Percentiles rank a stretch among this genome's conserved stretches.
phyloP scores from a whole-genome alignment of 176 grass and related monocot genomes.

The Oryza australiensis region DNA sequence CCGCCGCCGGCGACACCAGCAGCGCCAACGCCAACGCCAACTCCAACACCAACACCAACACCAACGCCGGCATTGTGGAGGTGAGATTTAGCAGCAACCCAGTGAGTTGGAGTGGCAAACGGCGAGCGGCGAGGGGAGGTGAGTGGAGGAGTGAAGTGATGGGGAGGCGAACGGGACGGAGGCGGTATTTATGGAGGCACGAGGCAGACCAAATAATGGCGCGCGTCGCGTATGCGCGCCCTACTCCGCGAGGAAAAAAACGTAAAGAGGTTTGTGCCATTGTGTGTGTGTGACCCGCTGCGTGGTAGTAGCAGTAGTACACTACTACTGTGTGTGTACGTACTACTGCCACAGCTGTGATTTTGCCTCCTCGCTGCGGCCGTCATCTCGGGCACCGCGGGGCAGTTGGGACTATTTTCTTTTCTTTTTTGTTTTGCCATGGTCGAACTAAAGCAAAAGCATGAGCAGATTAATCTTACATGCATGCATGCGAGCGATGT shows the following conservation, averaged over 20 bases:
- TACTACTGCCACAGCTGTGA: neutral
- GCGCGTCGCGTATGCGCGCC: neutral
- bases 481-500: neutral
- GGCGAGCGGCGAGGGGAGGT: fast-evolving
- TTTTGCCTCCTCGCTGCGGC: neutral
- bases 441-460: neutral
- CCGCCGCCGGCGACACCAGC: neutral
- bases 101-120: neutral
- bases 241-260: too few relatives aligned
- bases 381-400: neutral
- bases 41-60: neutral
- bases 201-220: slow-evolving; percentile 37
- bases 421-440: neutral
- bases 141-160: neutral
- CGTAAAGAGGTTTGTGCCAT: neutral
- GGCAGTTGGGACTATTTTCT: neutral
- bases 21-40: neutral
- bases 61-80: too few relatives aligned
- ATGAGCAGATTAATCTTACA: neutral
- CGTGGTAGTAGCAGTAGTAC: too few relatives aligned
- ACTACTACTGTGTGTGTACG: neutral
- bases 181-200: slow-evolving; percentile 47
- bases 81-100: too few relatives aligned
- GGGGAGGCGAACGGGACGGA: neutral
- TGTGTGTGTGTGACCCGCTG: neutral